A percentile compares a stretch with the other conserved stretches of the same genome.
Evolutionary conservation across 371 early-diverging fungal species (phyloP).

Genomic region (Mortierella sp.): DNA sequence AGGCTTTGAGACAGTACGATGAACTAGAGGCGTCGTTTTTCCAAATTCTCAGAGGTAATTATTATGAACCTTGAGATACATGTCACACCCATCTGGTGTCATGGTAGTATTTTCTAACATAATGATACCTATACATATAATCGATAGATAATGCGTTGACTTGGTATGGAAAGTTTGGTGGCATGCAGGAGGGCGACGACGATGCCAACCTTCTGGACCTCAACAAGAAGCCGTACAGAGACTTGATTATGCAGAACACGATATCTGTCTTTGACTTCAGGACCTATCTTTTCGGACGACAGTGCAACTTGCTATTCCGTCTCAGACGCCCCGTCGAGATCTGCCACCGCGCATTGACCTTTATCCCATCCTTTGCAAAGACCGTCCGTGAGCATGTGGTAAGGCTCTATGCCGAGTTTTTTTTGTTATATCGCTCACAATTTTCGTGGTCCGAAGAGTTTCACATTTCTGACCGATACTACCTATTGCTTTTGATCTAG

Average conservation of each 20-base stretch:
- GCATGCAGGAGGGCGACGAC: constrained; percentile 86
- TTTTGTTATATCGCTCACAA: neutral
- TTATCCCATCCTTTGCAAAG: constrained; percentile 79
- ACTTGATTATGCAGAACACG: constrained; percentile 89
- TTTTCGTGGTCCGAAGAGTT: neutral
- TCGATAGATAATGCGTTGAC: constrained; percentile 78
- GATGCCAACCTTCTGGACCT: constrained; percentile 85
- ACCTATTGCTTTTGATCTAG: constrained; percentile 27
- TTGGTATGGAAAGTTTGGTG: constrained; percentile 95
- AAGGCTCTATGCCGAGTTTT: neutral
- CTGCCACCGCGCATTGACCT: constrained; percentile 77
- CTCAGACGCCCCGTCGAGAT: constrained; percentile 77
- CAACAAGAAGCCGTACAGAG: constrained; percentile 85
- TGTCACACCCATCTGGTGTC: neutral
- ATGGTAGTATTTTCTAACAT: neutral
- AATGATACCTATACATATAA: neutral
- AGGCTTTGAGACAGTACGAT: constrained; percentile 93
- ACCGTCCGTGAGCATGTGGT: constrained; percentile 81
- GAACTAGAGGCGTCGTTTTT: constrained; percentile 95
- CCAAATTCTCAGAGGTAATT: constrained; percentile 82
- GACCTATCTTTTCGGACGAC: constrained; percentile 92
- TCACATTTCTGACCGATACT: neutral
- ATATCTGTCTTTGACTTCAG: constrained; percentile 96
- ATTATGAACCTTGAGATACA: neutral
- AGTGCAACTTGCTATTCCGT: constrained; percentile 81